Evolutionary conservation across 2,329 filamentous ascomycete species (phyloP).

Genomic region (Tricladium varicosporioides): DNA sequence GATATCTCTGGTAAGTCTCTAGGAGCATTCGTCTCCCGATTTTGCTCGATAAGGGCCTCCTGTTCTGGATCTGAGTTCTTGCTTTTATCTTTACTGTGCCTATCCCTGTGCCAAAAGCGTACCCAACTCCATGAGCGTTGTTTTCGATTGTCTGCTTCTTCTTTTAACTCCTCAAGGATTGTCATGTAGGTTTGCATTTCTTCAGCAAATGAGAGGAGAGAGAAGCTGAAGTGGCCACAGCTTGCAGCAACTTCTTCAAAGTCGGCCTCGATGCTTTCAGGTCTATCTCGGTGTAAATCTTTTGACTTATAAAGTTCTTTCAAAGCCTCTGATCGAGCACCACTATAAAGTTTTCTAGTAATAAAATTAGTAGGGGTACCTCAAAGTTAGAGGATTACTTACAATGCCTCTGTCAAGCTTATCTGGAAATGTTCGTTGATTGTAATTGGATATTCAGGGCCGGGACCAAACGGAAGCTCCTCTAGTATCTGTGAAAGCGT

Average conservation of each 20-base stretch:
- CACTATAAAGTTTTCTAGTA: conserved; percentile 64
- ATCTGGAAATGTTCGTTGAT: conserved; percentile 78
- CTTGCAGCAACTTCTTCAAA: conserved; percentile 98
- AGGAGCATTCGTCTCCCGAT: conserved; percentile 20
- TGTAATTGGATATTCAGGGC: conserved; percentile 64
- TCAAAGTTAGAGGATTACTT: conserved; percentile 9
- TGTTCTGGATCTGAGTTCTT: conserved; percentile 26
- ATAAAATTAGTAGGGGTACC: conserved; percentile 4
- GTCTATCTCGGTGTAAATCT: conserved; percentile 65
- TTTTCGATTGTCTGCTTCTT: conserved; percentile 58
- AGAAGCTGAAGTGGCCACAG: conserved; percentile 95
- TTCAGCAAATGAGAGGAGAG: conserved; percentile 84
- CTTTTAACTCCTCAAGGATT: conserved; percentile 81
- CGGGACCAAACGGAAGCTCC: conserved; percentile 76
- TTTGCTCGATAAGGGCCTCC: conserved; percentile 29
- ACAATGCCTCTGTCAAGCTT: conserved; percentile 77
- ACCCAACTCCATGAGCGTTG: conserved; percentile 82
- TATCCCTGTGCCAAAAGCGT: conserved; percentile 64
- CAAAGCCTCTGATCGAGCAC: conserved; percentile 72
- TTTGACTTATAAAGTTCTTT: conserved; percentile 78
- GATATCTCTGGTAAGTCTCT: conserved; percentile 27
- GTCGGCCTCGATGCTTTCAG: conserved; percentile 80
- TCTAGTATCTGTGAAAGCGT: conserved; percentile 86
- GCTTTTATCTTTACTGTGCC: conserved; percentile 2
- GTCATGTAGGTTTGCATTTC: conserved; percentile 82